A percentile compares a stretch with the other conserved stretches of the same genome.
Conservation (phyloP, 169 alveolate species). For the Cryptosporidium andersoni region DNA sequence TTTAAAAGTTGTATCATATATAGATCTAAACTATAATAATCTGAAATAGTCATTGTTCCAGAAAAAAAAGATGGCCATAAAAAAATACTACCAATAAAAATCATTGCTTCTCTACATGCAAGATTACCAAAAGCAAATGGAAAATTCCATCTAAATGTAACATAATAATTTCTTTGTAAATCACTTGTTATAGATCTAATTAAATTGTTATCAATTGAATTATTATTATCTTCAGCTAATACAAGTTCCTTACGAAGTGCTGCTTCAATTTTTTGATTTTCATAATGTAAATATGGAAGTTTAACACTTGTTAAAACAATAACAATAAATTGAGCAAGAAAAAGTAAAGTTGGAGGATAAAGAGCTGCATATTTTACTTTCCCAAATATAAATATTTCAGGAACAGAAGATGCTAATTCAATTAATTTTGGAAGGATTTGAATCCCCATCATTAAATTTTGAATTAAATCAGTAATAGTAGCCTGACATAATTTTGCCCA, state of each 20-base stretch:
- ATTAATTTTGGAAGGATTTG: conserved; percentile 33
- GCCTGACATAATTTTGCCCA: conserved; percentile 54
- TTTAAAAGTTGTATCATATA: conserved; percentile 18
- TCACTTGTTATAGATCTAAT: background rate
- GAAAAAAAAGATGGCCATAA: conserved; percentile 69
- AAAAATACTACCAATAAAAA: conserved; percentile 29
- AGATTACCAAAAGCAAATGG: conserved; percentile 24
- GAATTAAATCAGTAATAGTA: conserved; percentile 18
- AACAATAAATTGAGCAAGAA: conserved; percentile 31
- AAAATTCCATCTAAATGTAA: conserved; percentile 35
- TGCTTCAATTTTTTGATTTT: conserved; percentile 62
- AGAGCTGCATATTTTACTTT: conserved; percentile 27
- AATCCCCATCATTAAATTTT: conserved; percentile 20
- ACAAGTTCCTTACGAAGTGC: conserved; percentile 32
- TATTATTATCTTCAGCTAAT: conserved; percentile 29
- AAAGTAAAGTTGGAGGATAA: conserved; percentile 32
- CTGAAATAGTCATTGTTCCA: conserved; percentile 53
- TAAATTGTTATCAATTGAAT: conserved; percentile 1
- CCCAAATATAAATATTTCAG: conserved; percentile 46
- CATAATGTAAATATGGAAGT: conserved; percentile 58
- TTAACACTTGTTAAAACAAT: conserved; percentile 24
- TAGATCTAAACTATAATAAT: conserved; percentile 16
- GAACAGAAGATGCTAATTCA: conserved; percentile 16
- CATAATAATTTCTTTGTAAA: conserved; percentile 21
- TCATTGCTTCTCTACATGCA: conserved; percentile 16